Percentiles rank a stretch among this genome's conserved stretches.
These are phyloP conservation scores for Acer yangbiense DNA, from an alignment of 345 rosid species.

Conservation along the genomic window DNA sequence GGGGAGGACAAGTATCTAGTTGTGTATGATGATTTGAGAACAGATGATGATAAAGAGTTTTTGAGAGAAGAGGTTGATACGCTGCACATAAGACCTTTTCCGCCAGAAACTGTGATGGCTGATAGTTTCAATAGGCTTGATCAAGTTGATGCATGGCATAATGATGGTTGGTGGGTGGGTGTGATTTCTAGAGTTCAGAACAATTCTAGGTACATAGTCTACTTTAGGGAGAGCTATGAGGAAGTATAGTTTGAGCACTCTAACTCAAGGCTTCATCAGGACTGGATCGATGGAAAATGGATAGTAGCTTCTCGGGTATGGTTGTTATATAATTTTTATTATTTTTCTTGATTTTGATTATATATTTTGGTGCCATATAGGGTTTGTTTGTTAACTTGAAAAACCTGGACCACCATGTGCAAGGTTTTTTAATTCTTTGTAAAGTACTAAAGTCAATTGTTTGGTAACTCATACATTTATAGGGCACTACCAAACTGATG, in stretches of 20 bases:
- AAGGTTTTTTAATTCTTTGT: too few relatives aligned
- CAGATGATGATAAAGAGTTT: constrained; percentile 66
- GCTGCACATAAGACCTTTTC: constrained; percentile 70
- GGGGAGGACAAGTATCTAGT: constrained; percentile 58
- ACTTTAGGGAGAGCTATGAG: constrained; percentile 55
- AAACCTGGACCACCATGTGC: background rate
- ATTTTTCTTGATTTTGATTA: background rate
- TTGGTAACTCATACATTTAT: background rate
- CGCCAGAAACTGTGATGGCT: constrained; percentile 41
- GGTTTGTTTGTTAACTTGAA: background rate
- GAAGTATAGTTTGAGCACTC: constrained; percentile 47
- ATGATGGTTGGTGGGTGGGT: constrained; percentile 95
- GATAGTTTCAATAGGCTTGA: constrained; percentile 49
- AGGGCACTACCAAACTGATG: background rate
- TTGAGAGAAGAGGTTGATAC: constrained; percentile 59
- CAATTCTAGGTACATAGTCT: constrained; percentile 49
- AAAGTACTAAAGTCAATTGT: background rate
- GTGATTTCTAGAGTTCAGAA: constrained; percentile 49
- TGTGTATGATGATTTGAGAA: constrained; percentile 60
- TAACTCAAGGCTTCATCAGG: constrained; percentile 69
- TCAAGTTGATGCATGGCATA: constrained; percentile 77
- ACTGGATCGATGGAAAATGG: constrained; percentile 83
- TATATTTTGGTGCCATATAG: background rate
- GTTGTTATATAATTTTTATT: background rate
- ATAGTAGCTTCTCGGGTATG: constrained; percentile 48